Conservation (phyloP, 805 yeast species). For the Ogataea naganishii region DNA sequence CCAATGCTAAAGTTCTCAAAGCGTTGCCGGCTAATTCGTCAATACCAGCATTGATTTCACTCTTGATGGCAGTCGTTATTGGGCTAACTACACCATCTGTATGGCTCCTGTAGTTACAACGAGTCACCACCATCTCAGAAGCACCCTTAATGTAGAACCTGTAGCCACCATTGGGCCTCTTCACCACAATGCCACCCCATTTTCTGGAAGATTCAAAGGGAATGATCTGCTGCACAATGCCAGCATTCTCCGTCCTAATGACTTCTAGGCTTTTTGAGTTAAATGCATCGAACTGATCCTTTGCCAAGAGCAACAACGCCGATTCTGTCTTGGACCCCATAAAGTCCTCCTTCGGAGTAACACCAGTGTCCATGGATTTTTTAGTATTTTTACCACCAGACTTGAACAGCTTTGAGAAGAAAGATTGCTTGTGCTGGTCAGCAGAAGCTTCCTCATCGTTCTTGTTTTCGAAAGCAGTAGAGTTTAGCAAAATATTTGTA, state of each 20-base stretch:
- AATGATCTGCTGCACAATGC: conserved; percentile 53
- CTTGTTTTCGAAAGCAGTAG: conserved; percentile 81
- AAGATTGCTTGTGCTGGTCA: conserved; percentile 8
- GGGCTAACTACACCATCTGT: conserved; percentile 21
- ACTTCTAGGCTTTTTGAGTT: conserved; percentile 35
- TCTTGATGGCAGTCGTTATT: conserved; percentile 23
- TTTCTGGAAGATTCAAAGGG: conserved; percentile 92
- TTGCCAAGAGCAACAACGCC: conserved; percentile 69
- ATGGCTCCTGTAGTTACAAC: conserved; percentile 37
- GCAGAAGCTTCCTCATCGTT: conserved; percentile 9
- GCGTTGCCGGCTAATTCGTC: conserved; percentile 64
- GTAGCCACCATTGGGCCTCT: conserved; percentile 34
- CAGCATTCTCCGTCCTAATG: conserved; percentile 28
- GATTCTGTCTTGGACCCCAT: conserved; percentile 94
- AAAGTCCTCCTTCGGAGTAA: conserved; percentile 57
- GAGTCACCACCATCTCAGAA: conserved; percentile 71
- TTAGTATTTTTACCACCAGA: conserved; percentile 9
- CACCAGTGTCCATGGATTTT: conserved; percentile 2
- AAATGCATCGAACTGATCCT: conserved; percentile 41
- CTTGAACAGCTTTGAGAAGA: not conserved
- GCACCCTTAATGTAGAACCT: conserved; percentile 86
- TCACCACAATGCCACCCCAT: conserved; percentile 79
- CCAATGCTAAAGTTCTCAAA: conserved; percentile 81
- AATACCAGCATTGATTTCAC: conserved; percentile 20
- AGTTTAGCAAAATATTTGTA: conserved; percentile 65